A percentile compares a stretch with the other conserved stretches of the same genome.
These are phyloP conservation scores for Ceratobasidium sp. DNA, from an alignment of 1,284 basidiomycete genomes.

Conservation along the genomic window DNA sequence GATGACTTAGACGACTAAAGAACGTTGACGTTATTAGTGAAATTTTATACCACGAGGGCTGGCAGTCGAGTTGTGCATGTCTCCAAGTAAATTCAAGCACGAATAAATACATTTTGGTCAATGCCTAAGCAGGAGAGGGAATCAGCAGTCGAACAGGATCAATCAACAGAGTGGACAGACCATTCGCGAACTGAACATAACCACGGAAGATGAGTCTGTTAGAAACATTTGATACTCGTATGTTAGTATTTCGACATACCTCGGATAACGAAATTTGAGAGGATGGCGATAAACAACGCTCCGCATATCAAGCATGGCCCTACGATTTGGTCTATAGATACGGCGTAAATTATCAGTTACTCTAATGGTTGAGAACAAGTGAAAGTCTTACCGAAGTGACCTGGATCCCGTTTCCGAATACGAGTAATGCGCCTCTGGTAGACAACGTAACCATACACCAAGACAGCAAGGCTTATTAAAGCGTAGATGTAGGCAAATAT, in stretches of 20 bases:
- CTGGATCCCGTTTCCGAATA: constrained; percentile 91
- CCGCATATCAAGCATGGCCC: constrained; percentile 85
- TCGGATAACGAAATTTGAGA: constrained; percentile 87
- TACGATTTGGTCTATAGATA: constrained; percentile 71
- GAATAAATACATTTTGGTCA: constrained; percentile 3
- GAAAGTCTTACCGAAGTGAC: constrained; percentile 80
- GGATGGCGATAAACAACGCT: constrained; percentile 83
- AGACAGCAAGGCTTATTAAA: constrained; percentile 71
- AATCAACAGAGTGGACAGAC: constrained; percentile 29
- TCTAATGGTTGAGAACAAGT: background rate
- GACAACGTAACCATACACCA: constrained; percentile 86
- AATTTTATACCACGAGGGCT: too few species aligned
- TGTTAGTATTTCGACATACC: constrained; percentile 59
- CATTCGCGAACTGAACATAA: constrained; percentile 44
- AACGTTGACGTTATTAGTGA: background rate
- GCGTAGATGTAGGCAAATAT: constrained; percentile 90
- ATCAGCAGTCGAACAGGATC: background rate
- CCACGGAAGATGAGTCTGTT: background rate
- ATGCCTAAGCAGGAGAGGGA: constrained; percentile 18
- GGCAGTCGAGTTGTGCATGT: background rate
- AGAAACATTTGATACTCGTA: background rate
- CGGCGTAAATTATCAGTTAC: constrained; percentile 23
- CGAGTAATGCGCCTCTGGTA: constrained; percentile 92
- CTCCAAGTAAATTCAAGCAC: constrained; percentile 3
- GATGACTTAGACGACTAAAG: background rate